phyloP scores from a whole-genome alignment of 768 basidiomycete species.

The Hericium alpestre region DNA sequence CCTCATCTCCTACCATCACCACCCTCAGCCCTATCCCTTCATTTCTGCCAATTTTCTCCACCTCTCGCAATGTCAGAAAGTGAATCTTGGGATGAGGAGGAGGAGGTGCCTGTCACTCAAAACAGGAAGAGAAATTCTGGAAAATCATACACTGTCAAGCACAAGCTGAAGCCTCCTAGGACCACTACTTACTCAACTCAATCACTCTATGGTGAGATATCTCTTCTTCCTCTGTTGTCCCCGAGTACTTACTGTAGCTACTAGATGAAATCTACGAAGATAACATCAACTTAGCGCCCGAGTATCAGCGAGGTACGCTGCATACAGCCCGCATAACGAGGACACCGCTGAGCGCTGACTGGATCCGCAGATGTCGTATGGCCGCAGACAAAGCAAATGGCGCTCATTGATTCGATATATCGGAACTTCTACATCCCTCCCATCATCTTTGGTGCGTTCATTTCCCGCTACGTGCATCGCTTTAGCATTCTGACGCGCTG shows the following conservation, averaged over 20 bases:
- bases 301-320: constrained; percentile 50
- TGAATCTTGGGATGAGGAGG: background rate
- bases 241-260: background rate
- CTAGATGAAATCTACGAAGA: constrained; percentile 39
- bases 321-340: background rate
- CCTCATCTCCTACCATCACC: background rate
- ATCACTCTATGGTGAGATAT: constrained; percentile 40
- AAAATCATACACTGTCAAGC: constrained; percentile 23
- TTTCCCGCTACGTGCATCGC: background rate
- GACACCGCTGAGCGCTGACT: background rate
- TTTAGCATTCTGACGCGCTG: background rate
- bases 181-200: constrained; percentile 58
- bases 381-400: constrained; percentile 65
- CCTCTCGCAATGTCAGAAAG: background rate
- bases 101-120: background rate
- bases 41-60: background rate
- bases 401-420: constrained; percentile 67
- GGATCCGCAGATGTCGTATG: constrained; percentile 56
- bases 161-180: constrained; percentile 44
- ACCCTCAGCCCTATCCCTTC: background rate
- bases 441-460: constrained; percentile 55
- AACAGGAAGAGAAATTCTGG: background rate
- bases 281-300: constrained; percentile 47
- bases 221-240: background rate
- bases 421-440: constrained; percentile 77